These are phyloP conservation scores for Meira miltonrushii DNA, from an alignment of 1,284 basidiomycete genomes.

Conservation along the genomic window DNA sequence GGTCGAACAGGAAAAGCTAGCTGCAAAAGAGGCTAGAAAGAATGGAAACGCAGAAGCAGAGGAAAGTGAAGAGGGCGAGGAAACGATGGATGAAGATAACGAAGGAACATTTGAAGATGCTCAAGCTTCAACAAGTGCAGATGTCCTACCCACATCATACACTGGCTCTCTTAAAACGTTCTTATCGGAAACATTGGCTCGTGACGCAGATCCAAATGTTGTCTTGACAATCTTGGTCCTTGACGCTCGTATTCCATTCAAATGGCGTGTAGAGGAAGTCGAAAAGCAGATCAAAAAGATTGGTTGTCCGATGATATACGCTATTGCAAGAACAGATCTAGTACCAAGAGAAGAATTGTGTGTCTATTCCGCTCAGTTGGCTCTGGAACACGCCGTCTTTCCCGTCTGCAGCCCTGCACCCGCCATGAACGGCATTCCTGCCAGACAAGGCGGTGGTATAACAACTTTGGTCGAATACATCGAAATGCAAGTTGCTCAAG, in stretches of 20 bases:
- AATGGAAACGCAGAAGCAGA: conserved; percentile 3
- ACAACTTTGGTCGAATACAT: conserved; percentile 14
- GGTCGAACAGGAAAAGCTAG: conserved; percentile 5
- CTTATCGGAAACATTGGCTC: conserved; percentile 15
- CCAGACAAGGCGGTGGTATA: conserved; percentile 15
- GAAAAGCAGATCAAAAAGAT: conserved; percentile 24
- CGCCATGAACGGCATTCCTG: conserved; percentile 20
- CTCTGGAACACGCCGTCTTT: conserved; percentile 22
- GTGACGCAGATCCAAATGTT: conserved; percentile 14
- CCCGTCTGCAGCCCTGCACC: conserved; percentile 23
- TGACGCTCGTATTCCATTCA: conserved; percentile 42
- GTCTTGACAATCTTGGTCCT: conserved; percentile 31
- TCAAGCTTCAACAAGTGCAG: not conserved
- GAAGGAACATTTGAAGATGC: not conserved
- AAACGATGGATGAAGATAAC: conserved; percentile 18
- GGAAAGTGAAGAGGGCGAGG: conserved; percentile 18
- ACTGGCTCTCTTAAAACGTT: conserved; percentile 26
- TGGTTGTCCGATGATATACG: conserved; percentile 12
- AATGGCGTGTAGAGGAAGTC: conserved; percentile 37
- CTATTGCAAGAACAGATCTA: conserved; percentile 20
- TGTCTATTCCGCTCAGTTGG: not conserved
- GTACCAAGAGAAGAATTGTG: not conserved
- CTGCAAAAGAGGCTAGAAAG: conserved; percentile 16
- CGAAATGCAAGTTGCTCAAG: conserved; percentile 22
- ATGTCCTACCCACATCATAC: conserved; percentile 16